Evolutionary conservation across 768 basidiomycete species (phyloP), one percentile per base, ranked within the genome.

Genomic region (Leccinum uliginosum): DNA sequence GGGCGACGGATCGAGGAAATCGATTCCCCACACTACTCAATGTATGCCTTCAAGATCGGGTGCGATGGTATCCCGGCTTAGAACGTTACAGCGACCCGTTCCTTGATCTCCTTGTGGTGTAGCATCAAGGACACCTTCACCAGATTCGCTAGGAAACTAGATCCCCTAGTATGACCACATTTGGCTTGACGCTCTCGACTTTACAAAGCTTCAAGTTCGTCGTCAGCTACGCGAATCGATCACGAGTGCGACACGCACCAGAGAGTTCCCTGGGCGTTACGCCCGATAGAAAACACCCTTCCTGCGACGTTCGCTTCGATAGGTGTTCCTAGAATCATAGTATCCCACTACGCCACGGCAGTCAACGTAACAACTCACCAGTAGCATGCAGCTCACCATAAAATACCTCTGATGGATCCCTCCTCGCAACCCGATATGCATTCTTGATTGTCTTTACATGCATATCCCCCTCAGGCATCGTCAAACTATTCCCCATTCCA

Each of bases 341-440:
- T 46, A n/a, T 10, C 0, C 6, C 9, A 17, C 15, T 29, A 14
- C 27, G 10, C 15, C 23, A 2, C 45, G 6, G 11, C 10, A 15
- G 7, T 9, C 17, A 27, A 4, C 7, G n/a, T 0, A 57, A 19
- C 3, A 19, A 57, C 59, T 34, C n/a, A 68, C 68, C 79, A n/a
- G 81, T 80, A n/a, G 77, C 79, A 55, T 82, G 81, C 14, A 78
- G 58, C 60, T 81, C 81, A 0, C 81, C 71, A 58, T 71, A 82
- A 59, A 80, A 80, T 3, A 76, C 76, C 38, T 81, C 78, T 1
- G 61, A 58, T 3, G 71, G 74, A 43, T 71, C 62, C 54, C 64
- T 61, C 12, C 60, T 55, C 6, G 73, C 70, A 12, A 62, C 52
- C 7, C 61, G 60, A 50, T 72, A 74, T 3, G 74, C 73, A 14